Percentiles rank a stretch among this genome's conserved stretches.
Conservation (phyloP, 768 basidiomycete genomes). For the Pleurotus tuber-regium region DNA sequence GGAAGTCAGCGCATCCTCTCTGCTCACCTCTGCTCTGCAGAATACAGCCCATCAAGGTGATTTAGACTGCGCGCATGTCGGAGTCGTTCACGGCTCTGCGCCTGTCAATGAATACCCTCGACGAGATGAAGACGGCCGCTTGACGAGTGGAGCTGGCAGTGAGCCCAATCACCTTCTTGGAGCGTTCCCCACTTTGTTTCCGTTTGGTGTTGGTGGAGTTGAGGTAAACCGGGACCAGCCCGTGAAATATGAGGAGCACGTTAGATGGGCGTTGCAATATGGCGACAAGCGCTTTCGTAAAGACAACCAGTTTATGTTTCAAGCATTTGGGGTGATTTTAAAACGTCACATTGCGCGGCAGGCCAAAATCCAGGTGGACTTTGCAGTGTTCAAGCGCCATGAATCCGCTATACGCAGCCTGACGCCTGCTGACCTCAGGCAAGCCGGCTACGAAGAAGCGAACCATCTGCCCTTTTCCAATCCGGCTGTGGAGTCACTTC, state of each 20-base stretch:
- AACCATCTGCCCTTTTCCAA: slow-evolving; percentile 15
- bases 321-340: slow-evolving; percentile 25
- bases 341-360: slow-evolving; percentile 21
- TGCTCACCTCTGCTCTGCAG: not conserved
- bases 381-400: slow-evolving; percentile 20
- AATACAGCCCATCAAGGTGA: not conserved
- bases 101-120: not conserved
- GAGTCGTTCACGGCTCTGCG: not conserved
- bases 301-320: slow-evolving; percentile 26
- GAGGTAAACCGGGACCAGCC: not conserved
- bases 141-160: not conserved
- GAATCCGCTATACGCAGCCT: slow-evolving; percentile 20
- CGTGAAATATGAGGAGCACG: slow-evolving; percentile 18
- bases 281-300: slow-evolving; percentile 25
- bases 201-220: slow-evolving; percentile 15
- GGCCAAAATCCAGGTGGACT: slow-evolving; percentile 30
- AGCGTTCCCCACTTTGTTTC: slow-evolving; percentile 14
- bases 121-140: not conserved
- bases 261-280: slow-evolving; percentile 22
- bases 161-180: slow-evolving; percentile 10
- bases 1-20: too few species aligned
- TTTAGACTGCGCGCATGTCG: not conserved
- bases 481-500: slow-evolving; percentile 17
- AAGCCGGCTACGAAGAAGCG: slow-evolving; percentile 26
- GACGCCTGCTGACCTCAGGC: slow-evolving; percentile 23